Conservation (phyloP, 2,329 filamentous ascomycete species). For the Ophidiomyces ophidiicola region DNA sequence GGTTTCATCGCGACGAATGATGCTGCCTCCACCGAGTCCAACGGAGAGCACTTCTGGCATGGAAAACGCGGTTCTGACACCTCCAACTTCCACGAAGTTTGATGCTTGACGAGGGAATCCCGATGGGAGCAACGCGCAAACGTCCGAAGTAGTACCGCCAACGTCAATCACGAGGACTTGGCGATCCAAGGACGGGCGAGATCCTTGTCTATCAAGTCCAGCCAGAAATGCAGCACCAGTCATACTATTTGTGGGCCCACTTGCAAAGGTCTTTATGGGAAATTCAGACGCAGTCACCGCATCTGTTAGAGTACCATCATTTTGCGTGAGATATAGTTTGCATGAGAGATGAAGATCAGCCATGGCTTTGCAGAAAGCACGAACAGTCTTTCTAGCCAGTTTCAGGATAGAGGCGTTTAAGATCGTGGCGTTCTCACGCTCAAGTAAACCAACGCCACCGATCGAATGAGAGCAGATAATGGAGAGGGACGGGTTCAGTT, state of each 20-base stretch:
- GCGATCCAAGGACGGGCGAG: conserved; percentile 14
- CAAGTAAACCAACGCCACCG: conserved; percentile 37
- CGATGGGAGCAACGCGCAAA: conserved; percentile 48
- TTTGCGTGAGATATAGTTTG: conserved; percentile 50
- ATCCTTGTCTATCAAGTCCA: conserved; percentile 16
- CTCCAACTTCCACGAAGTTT: conserved; percentile 50
- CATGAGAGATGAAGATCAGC: conserved; percentile 39
- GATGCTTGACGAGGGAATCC: conserved; percentile 53
- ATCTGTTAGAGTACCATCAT: conserved; percentile 50
- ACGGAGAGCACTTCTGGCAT: conserved; percentile 46
- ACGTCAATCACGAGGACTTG: conserved; percentile 47
- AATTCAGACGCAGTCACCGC: conserved; percentile 43
- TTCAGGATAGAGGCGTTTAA: conserved; percentile 50
- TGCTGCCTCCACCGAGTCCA: conserved; percentile 45
- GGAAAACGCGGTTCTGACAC: conserved; percentile 52
- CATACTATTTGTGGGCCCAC: conserved; percentile 53
- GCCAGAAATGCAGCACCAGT: conserved; percentile 51
- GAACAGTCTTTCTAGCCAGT: conserved; percentile 47
- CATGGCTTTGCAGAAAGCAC: conserved; percentile 44
- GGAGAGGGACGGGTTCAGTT: conserved; percentile 26
- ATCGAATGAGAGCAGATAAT: conserved; percentile 37
- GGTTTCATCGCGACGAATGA: conserved; percentile 27
- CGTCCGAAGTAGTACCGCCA: conserved; percentile 54
- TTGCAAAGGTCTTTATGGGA: conserved; percentile 51
- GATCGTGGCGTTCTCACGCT: conserved; percentile 54